phyloP scores from a whole-genome alignment of 2,329 filamentous ascomycete genomes.

The Aspergillus terreus region DNA sequence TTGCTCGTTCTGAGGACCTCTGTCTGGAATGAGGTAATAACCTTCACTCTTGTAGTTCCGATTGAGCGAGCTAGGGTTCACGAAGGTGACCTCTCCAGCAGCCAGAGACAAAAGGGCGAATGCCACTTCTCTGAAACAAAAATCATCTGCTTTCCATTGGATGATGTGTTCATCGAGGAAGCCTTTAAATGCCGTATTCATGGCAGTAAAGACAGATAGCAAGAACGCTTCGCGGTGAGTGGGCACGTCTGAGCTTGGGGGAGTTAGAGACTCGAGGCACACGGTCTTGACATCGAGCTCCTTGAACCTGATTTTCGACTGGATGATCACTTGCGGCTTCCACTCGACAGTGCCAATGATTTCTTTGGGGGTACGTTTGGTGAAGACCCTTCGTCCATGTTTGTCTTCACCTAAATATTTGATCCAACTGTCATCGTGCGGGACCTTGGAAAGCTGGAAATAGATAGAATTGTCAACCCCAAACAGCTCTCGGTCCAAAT shows the following conservation, averaged over 20 bases:
- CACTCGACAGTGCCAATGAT: constrained; percentile 8
- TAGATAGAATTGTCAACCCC: constrained; percentile 9
- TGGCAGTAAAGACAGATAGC: too few relatives aligned
- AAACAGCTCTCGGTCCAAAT: constrained; percentile 16
- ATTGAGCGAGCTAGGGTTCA: constrained; percentile 2
- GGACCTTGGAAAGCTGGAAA: constrained; percentile 9
- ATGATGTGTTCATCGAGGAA: constrained; percentile 10
- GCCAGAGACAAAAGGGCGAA: constrained; percentile 16
- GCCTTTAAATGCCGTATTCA: too few relatives aligned
- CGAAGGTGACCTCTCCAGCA: constrained; percentile 13
- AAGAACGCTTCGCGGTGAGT: constrained; percentile 1
- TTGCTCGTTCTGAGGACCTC: background rate
- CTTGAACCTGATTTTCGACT: background rate
- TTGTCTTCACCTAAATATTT: constrained; percentile 8
- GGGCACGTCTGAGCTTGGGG: background rate
- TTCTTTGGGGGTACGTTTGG: constrained; percentile 4
- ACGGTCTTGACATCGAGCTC: constrained; percentile 2
- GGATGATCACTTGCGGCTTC: constrained; percentile 4
- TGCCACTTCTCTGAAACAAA: constrained; percentile 15
- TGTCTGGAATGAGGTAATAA: constrained; percentile 10
- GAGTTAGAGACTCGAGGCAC: background rate
- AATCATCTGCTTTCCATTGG: constrained; percentile 10
- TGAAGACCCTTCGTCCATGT: constrained; percentile 1
- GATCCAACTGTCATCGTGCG: constrained; percentile 8
- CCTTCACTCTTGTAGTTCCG: constrained; percentile 10